A percentile compares a stretch with the other conserved stretches of the same genome.
Evolutionary conservation across 768 basidiomycete genomes (phyloP).

Genomic region (Lanmaoa pseudosensibilis): DNA sequence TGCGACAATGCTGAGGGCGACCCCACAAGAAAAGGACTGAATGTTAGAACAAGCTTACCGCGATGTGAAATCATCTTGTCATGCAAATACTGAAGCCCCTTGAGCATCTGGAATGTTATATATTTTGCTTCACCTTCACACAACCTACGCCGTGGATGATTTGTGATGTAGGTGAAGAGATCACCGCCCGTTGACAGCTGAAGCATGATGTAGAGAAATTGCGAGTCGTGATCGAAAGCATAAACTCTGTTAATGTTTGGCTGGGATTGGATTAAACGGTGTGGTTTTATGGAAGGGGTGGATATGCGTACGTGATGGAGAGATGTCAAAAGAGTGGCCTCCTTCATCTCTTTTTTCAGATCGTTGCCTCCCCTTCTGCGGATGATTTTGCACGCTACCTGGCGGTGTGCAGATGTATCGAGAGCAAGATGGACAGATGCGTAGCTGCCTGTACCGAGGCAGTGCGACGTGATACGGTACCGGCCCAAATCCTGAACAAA

Average conservation of each 20-base stretch:
- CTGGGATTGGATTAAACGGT: constrained; percentile 35
- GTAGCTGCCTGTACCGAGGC: constrained; percentile 78
- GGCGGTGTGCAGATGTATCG: constrained; percentile 59
- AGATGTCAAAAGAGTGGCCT: constrained; percentile 70
- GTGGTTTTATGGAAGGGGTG: background rate
- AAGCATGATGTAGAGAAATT: constrained; percentile 80
- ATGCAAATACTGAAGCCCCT: constrained; percentile 71
- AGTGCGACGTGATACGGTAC: constrained; percentile 76
- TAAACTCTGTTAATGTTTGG: constrained; percentile 82
- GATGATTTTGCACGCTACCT: constrained; percentile 86
- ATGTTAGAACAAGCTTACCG: constrained; percentile 43
- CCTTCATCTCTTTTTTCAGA: constrained; percentile 63
- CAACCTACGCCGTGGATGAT: constrained; percentile 53
- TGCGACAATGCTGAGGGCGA: background rate
- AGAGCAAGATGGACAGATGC: constrained; percentile 80
- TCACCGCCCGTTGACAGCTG: constrained; percentile 86
- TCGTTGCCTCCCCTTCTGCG: constrained; percentile 50
- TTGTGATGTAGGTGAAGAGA: constrained; percentile 82
- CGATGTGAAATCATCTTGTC: constrained; percentile 73
- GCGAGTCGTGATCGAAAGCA: constrained; percentile 61
- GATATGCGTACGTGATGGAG: constrained; percentile 60
- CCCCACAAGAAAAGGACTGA: background rate
- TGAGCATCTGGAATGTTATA: constrained; percentile 77
- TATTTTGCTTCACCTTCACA: constrained; percentile 84
- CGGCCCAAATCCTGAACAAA: constrained; percentile 54